These are phyloP conservation scores for Cladosporium sp. DNA, from an alignment of 2,329 filamentous ascomycete genomes.

Conservation along the genomic window DNA sequence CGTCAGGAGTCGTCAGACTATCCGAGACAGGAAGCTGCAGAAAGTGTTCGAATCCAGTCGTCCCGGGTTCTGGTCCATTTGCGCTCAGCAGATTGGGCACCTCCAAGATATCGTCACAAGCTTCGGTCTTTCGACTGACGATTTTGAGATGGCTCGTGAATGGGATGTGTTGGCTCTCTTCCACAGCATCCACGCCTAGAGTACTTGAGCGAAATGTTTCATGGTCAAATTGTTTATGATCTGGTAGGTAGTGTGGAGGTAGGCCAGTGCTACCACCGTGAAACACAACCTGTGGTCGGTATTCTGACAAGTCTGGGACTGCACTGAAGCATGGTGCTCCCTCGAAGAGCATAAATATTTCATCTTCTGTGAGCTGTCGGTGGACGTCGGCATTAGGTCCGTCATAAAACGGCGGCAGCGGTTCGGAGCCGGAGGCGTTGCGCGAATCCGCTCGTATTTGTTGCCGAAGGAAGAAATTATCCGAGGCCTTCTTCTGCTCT, in stretches of 20 bases:
- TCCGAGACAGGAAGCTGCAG: slow-evolving; percentile 42
- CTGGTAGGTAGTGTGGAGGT: slow-evolving; percentile 11
- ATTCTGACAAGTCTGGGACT: slow-evolving; percentile 3
- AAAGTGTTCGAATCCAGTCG: slow-evolving; percentile 42
- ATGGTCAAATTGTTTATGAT: slow-evolving; percentile 16
- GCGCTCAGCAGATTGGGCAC: slow-evolving; percentile 44
- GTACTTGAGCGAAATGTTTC: slow-evolving; percentile 17
- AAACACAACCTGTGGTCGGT: slow-evolving; percentile 19
- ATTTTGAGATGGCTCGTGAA: slow-evolving; percentile 1
- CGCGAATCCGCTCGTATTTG: slow-evolving; percentile 10
- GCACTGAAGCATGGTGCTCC: slow-evolving; percentile 26
- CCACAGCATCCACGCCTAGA: background rate
- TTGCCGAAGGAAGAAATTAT: slow-evolving; percentile 19
- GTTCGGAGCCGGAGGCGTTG: slow-evolving; percentile 1
- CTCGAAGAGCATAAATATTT: slow-evolving; percentile 22
- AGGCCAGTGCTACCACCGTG: slow-evolving; percentile 8
- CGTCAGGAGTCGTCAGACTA: slow-evolving; percentile 15
- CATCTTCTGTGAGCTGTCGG: slow-evolving; percentile 14
- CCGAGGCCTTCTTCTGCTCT: slow-evolving; percentile 7
- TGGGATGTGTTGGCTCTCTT: slow-evolving; percentile 3
- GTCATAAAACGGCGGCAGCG: background rate
- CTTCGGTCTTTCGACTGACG: slow-evolving; percentile 2
- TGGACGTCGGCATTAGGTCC: background rate
- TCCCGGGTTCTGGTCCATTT: slow-evolving; percentile 41
- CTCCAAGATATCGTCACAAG: slow-evolving; percentile 27